Evolutionary conservation across 2,329 filamentous ascomycete species (phyloP), one percentile per base, ranked within the genome.

Genomic region (Chaetoscypha palmicola): DNA sequence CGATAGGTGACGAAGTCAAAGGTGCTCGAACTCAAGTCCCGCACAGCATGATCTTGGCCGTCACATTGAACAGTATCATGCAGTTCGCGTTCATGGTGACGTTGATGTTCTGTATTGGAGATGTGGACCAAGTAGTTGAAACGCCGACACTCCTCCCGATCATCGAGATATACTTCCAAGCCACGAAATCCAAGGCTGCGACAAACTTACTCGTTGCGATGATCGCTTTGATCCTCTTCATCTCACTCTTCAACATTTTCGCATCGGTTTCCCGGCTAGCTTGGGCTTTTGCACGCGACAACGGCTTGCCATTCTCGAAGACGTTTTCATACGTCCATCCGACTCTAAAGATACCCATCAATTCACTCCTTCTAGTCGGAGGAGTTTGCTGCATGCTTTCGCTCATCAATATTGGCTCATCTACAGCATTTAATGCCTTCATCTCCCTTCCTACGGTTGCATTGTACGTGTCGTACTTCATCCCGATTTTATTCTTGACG

Each of bases 371-470:
- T n/a, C 28, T 51, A 11, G 40, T 44, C n/a, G 45, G 39, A 9
- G 7, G 40, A 10, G 46, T 51, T 23, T 44, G 33, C 23, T 40
- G 37, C 23, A 36, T 51, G 4, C 31, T 51, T 7, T 41, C 43
- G 14, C 43, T 51, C 30, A 74, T 74, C 62, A 72, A 71, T 57
- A 68, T 74, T 47, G 72, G 68, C 26, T 72, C 66, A 7, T 58
- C 64, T 1, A 66, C 66, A 2, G 73, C 71, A 5, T 72, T 75
- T 56, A 72, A 74, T 52, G 70, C 68, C 41, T 66, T 75, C 43
- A 66, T 69, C 9, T 73, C 70, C 2, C 62, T 46, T 10, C 32
- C 32, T 3, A 38, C 32, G 17, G 33, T 33, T n/a, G 46, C 42
- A 3, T 40, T 48, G 3, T 48, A 45, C 41, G 24, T 45, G 9